phyloP scores from a whole-genome alignment of 2,329 filamentous ascomycete genomes.

The Phialophora macrospora region DNA sequence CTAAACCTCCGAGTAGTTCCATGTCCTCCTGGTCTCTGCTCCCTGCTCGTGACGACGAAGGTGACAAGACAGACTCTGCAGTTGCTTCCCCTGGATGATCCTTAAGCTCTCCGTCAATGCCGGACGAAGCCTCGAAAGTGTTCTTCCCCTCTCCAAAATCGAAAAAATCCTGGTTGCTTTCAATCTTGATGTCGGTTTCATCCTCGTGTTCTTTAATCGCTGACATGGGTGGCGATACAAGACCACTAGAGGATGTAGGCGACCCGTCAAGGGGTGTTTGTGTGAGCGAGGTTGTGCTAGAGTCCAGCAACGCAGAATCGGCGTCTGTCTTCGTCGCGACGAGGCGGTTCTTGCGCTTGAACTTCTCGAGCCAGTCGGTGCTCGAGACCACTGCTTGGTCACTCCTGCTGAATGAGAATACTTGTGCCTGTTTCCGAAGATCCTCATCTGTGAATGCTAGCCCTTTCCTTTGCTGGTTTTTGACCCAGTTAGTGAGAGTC shows the following conservation, averaged over 20 bases:
- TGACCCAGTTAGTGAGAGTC: constrained; percentile 83
- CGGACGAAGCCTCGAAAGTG: constrained; percentile 69
- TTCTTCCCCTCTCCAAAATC: constrained; percentile 64
- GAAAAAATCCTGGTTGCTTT: constrained; percentile 62
- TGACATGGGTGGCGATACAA: constrained; percentile 72
- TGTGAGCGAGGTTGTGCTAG: constrained; percentile 60
- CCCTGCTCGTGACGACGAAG: constrained; percentile 26
- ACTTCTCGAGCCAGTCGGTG: constrained; percentile 86
- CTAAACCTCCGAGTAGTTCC: constrained; percentile 4
- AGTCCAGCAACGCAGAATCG: constrained; percentile 44
- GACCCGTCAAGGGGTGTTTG: constrained; percentile 71
- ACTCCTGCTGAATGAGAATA: constrained; percentile 39
- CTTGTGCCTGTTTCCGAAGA: constrained; percentile 37
- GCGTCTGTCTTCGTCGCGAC: constrained; percentile 61
- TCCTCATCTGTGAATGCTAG: constrained; percentile 37
- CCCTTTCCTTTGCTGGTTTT: constrained; percentile 78
- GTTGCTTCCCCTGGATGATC: constrained; percentile 63
- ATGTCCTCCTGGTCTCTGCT: constrained; percentile 23
- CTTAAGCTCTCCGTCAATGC: constrained; percentile 52
- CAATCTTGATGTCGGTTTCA: constrained; percentile 61
- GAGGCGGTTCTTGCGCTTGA: constrained; percentile 84
- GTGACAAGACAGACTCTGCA: constrained; percentile 24
- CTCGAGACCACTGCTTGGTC: constrained; percentile 55
- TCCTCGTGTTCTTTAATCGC: constrained; percentile 65
- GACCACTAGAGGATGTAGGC: constrained; percentile 71